These are phyloP conservation scores for Boechera retrofracta DNA, from an alignment of 345 rosid genomes.

Conservation along the genomic window DNA sequence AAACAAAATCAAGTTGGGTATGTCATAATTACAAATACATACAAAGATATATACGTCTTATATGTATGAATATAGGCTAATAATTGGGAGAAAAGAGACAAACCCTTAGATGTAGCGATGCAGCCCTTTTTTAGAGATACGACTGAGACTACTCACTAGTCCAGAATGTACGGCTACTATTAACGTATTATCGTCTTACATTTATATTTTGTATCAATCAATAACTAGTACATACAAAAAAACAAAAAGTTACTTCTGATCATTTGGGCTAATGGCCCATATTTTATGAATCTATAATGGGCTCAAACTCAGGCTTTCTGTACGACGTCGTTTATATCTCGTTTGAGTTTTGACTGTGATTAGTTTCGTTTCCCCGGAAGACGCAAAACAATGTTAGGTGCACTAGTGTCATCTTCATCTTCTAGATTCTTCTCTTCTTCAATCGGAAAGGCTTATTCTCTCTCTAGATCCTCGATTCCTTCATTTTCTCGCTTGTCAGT, in stretches of 20 bases:
- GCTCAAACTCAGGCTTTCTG: neutral
- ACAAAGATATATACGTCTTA: neutral
- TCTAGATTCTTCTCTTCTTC: slow-evolving; percentile 49
- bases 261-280: neutral
- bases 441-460: slow-evolving; percentile 24
- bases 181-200: neutral
- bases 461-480: slow-evolving; percentile 34
- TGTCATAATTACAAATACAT: too few relatives aligned
- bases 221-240: too few relatives aligned
- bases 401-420: slow-evolving; percentile 38
- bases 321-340: neutral
- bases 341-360: neutral
- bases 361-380: neutral
- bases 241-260: neutral
- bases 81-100: slow-evolving; percentile 31
- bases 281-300: neutral
- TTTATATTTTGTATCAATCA: neutral
- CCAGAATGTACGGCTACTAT: neutral
- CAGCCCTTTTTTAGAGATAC: neutral
- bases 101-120: neutral
- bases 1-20: neutral
- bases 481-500: slow-evolving; percentile 46
- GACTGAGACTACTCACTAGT: neutral
- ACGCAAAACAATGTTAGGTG: slow-evolving; percentile 43
- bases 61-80: neutral